A percentile compares a stretch with the other conserved stretches of the same genome.
phyloP scores from a whole-genome alignment of 495 filamentous ascomycete species.

The Trypethelium eluteriae region DNA sequence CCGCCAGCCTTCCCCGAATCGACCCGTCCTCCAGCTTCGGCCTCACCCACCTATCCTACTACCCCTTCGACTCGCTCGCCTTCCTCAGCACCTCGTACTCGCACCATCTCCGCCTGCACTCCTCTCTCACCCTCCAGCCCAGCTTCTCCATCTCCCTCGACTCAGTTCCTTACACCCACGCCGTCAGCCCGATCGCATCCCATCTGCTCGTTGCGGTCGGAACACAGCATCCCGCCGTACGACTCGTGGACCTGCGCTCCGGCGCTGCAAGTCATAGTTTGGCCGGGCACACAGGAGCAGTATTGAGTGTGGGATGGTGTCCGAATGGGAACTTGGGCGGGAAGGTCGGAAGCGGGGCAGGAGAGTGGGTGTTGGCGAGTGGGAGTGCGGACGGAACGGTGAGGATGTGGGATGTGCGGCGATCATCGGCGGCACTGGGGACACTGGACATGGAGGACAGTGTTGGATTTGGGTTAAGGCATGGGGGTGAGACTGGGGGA shows the following conservation, averaged over 20 bases:
- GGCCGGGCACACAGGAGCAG: slow-evolving; percentile 61
- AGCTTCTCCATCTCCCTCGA: slow-evolving; percentile 63
- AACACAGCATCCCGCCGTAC: slow-evolving; percentile 70
- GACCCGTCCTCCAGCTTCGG: slow-evolving; percentile 48
- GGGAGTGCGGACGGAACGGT: slow-evolving; percentile 70
- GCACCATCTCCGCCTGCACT: slow-evolving; percentile 71
- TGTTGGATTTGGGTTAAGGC: slow-evolving; percentile 50
- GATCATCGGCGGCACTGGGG: slow-evolving; percentile 61
- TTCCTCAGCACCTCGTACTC: slow-evolving; percentile 83
- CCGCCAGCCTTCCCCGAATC: slow-evolving; percentile 45
- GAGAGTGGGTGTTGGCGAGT: slow-evolving; percentile 68
- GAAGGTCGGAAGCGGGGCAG: neutral
- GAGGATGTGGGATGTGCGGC: slow-evolving; percentile 77
- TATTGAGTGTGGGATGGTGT: slow-evolving; percentile 71
- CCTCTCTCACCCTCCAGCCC: slow-evolving; percentile 51
- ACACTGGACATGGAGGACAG: slow-evolving; percentile 74
- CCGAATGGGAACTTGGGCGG: slow-evolving; percentile 44
- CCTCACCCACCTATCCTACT: slow-evolving; percentile 78
- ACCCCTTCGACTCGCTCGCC: slow-evolving; percentile 72
- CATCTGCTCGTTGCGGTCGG: slow-evolving; percentile 76
- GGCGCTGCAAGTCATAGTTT: slow-evolving; percentile 70
- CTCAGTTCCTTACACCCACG: slow-evolving; percentile 67
- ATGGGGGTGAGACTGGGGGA: slow-evolving; percentile 41
- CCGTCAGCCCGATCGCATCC: slow-evolving; percentile 59
- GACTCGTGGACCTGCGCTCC: slow-evolving; percentile 73